Evolutionary conservation across 2,329 filamentous ascomycete species (phyloP), one percentile per base, ranked within the genome.

Genomic region (Aquanectria penicillioides): DNA sequence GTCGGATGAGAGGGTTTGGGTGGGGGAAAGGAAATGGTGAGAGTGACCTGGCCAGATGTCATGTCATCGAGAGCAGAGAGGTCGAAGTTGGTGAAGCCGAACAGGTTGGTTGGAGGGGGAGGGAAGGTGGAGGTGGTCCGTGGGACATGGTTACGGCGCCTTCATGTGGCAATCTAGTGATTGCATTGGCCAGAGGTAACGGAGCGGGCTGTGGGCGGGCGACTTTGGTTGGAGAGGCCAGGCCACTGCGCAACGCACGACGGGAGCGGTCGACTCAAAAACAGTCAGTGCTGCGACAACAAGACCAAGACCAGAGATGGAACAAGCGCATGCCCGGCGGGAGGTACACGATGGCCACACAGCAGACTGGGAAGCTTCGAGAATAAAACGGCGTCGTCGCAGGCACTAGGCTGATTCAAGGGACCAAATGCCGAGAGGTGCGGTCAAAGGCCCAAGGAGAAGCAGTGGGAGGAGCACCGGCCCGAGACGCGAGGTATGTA

Each of bases 101-200:
- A 78, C 44, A 76, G 69, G 68, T 72, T 76, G 66, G 66, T 63
- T 44, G 50, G 61, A 60, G 70, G 71, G 64, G 69, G 68, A 60
- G 71, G 73, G 71, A 73, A 64, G 73, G 71, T 59, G 72, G 74
- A 65, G 73, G 72, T 63, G 70, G 74, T 59, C 73, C 65, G 66
- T 74, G 70, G 63, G 75, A 73, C 75, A 77, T 77, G 65, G 63
- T 71, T 64, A 61, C 58, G 57, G 48, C 57, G 61, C 46, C 20
- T 61, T 65, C 56, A 60, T 67, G 57, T 71, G 63, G 62, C 52
- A 61, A 55, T 64, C 52, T 48, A 64, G 59, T 66, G 64, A 66
- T 68, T 72, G 69, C 70, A 73, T 73, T 65, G 65, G 66, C 43
- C n/a, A n/a, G 60, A 61, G 59, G 59, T 41, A 57, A 48, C 28